Base-by-base conservation (phyloP, 192 early-diverging fungal genomes). In the Rhizophagus clarus region DNA sequence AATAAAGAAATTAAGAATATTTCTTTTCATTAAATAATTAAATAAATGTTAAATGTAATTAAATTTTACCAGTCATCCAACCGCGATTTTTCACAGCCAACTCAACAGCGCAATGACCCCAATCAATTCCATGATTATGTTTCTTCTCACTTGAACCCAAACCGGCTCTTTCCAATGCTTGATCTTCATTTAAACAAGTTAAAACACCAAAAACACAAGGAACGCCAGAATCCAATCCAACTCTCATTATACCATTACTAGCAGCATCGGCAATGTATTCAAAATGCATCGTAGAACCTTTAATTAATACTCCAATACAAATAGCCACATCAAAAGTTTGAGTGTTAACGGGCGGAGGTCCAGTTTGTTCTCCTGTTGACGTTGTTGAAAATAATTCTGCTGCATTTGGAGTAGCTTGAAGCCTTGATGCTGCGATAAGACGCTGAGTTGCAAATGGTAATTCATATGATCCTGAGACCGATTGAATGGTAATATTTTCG, bases 261-360 rank as follows among this genome's bases (percentile, higher is more conserved):
- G 93, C 91, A 0, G 97, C 95, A 66, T 99, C 98, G n/a, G 94
- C 91, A 74, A 99, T 99, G 84, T 99, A 99, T 87, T 99, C 98
- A 90, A 98, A 99, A 79, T 99, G 98, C 91, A 97, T 96, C 22
- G 98, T 99, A 71, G 91, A 89, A 76, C 98, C 98, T 92, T 99
- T 99, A 90, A 99, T 99, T 67, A 99, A 91, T 26, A 99, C 95
- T 42, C 98, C 98, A 83, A 99, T 93, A 75, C 93, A 93, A 77
- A 99, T 96, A 9, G 90, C 94, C 1, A 95, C 97, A 82, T 99
- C 95, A 82, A 94, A 98, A 8, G 22, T 51, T 31, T 67, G 29
- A 3, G 64, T 15, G 31, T 31, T 28, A 28, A 70, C 17, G 7
- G 51, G 51, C 6, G 51, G 51, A 56, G 51, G 51, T 6, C 51